These are phyloP conservation scores for Lachnellula occidentalis DNA, from an alignment of 2,329 filamentous ascomycete genomes.

Conservation along the genomic window DNA sequence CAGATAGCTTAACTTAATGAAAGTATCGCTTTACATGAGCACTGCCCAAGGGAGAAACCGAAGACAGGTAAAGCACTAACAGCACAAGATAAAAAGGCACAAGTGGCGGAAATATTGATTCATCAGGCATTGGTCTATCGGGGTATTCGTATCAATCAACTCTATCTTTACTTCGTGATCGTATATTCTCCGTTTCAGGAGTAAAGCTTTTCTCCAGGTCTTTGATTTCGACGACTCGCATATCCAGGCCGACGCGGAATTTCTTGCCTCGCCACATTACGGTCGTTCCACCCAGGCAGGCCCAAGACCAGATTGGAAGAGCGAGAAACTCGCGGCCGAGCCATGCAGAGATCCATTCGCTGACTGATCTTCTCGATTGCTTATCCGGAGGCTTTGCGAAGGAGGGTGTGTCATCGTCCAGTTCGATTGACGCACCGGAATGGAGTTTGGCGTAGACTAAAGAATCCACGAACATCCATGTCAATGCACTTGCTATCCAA, in stretches of 20 bases:
- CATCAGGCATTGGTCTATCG: not conserved
- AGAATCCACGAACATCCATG: constrained; percentile 75
- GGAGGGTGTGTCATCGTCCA: constrained; percentile 65
- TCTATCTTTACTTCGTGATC: constrained; percentile 25
- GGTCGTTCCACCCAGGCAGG: constrained; percentile 79
- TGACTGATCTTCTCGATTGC: constrained; percentile 50
- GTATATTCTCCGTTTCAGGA: constrained; percentile 11
- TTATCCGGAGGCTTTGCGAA: constrained; percentile 64
- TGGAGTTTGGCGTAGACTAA: constrained; percentile 69
- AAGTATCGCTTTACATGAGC: not conserved
- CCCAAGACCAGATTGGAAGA: constrained; percentile 84
- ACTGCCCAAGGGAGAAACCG: not conserved
- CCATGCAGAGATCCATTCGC: constrained; percentile 77
- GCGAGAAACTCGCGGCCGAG: constrained; percentile 76
- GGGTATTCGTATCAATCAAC: constrained; percentile 16
- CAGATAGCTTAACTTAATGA: too few relatives aligned
- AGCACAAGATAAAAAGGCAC: not conserved
- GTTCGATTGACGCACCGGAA: constrained; percentile 62
- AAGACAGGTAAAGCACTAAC: not conserved
- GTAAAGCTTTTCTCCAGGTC: constrained; percentile 4
- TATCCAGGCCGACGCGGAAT: constrained; percentile 79
- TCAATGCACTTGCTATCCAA: constrained; percentile 59
- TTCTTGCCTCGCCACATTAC: constrained; percentile 81
- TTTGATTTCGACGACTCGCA: constrained; percentile 61
- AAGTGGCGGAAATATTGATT: not conserved